Evolutionary conservation across 192 early-diverging fungal species (phyloP).

Genomic region (Lunasporangiospora selenospora): DNA sequence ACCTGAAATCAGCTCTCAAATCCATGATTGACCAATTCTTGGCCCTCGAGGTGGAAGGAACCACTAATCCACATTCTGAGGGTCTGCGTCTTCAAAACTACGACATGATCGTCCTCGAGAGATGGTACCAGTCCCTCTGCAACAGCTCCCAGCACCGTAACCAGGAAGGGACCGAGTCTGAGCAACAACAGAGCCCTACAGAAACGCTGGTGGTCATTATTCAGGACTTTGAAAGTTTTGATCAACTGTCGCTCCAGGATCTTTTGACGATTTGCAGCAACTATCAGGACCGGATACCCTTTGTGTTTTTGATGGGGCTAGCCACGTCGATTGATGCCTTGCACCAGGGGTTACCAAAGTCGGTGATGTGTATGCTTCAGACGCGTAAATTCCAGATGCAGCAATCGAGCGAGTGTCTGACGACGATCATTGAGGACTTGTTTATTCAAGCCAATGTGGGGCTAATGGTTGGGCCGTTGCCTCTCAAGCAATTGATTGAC

Average conservation of each 20-base stretch:
- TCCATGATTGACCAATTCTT: conserved; percentile 76
- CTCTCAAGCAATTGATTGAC: conserved; percentile 81
- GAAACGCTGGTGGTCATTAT: conserved; percentile 73
- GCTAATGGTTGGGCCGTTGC: conserved; percentile 70
- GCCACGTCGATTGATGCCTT: conserved; percentile 86
- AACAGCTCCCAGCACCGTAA: not conserved
- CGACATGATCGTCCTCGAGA: conserved; percentile 70
- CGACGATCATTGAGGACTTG: conserved; percentile 56
- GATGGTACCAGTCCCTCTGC: conserved; percentile 66
- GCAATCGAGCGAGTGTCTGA: conserved; percentile 72
- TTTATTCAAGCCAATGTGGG: conserved; percentile 59
- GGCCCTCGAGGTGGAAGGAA: conserved; percentile 26
- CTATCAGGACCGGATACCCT: conserved; percentile 73
- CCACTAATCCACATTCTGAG: conserved; percentile 29
- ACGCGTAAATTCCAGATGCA: conserved; percentile 84
- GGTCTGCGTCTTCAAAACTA: conserved; percentile 50
- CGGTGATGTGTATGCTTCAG: conserved; percentile 72
- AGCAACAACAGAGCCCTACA: not conserved
- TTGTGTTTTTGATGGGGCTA: conserved; percentile 85
- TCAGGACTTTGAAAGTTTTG: conserved; percentile 90
- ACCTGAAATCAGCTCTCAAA: conserved; percentile 65
- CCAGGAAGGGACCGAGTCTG: not conserved
- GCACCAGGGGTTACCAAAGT: conserved; percentile 80
- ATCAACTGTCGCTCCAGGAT: conserved; percentile 71
- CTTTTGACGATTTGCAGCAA: conserved; percentile 78